Evolutionary conservation across 352 stramenopile genomes (phyloP).

Genomic region (Globisporangium cystogenes): DNA sequence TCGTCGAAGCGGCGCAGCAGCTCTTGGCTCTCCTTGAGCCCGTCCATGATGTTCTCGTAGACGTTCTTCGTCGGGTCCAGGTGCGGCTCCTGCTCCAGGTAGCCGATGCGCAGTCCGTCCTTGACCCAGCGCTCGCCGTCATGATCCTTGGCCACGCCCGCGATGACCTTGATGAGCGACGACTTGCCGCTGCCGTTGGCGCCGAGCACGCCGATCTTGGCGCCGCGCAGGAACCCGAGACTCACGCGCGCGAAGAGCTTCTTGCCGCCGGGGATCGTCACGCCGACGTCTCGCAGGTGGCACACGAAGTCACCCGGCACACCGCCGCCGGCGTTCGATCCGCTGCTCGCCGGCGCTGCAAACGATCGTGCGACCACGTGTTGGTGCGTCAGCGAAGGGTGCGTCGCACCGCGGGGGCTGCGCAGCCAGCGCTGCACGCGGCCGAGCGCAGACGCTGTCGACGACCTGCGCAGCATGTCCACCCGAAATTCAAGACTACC

Average conservation of each 20-base stretch:
- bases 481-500: not conserved
- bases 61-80: conserved; percentile 83
- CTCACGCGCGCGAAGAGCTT: conserved; percentile 82
- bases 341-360: conserved; percentile 20
- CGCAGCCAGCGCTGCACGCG: conserved; percentile 1
- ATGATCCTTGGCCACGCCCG: conserved; percentile 82
- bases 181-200: conserved; percentile 95
- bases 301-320: conserved; percentile 82
- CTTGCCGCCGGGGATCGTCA: conserved; percentile 77
- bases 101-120: conserved; percentile 79
- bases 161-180: conserved; percentile 96
- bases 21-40: conserved; percentile 77
- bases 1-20: conserved; percentile 81
- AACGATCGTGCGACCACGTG: conserved; percentile 18
- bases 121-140: conserved; percentile 88
- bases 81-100: conserved; percentile 84
- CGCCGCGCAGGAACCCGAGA: conserved; percentile 83
- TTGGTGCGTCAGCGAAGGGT: conserved; percentile 4
- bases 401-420: not conserved
- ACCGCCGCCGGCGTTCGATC: conserved; percentile 66
- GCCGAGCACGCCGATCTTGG: conserved; percentile 94
- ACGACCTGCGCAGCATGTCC: not conserved
- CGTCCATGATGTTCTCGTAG: conserved; percentile 90
- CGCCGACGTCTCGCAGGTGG: conserved; percentile 64
- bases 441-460: conserved; percentile 3